Base-by-base conservation (phyloP, 2,329 filamentous ascomycete genomes). In the Monilinia aucupariae region DNA sequence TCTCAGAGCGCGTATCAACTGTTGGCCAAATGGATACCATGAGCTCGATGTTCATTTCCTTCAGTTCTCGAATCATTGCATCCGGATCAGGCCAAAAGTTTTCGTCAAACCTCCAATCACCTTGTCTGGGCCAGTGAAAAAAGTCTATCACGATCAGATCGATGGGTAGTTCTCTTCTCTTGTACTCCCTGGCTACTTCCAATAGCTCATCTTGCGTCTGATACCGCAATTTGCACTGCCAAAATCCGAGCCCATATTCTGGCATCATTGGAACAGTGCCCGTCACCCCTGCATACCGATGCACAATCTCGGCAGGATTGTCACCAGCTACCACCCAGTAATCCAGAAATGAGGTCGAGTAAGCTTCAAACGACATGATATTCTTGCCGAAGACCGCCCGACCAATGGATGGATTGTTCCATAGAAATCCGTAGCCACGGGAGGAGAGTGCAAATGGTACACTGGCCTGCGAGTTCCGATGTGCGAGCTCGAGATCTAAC, bases 11-110 rank as follows among this genome's bases (percentile, higher is more conserved):
- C 15, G 77, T 78, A 60, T 88, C 84, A 1, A 89, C 85, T 0
- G 85, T 88, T 0, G 86, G 86, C 86, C 86, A 89, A 67, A 89
- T 81, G 0, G 84, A 87, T 0, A 89, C 83, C 85, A 89, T 88
- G 3, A 88, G 77, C 69, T 89, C 85, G 52, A 88, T 81, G 0
- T 79, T 77, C 64, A 89, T 72, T 0, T 79, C 76, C 49, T 82
- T 77, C 1, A 88, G 77, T 71, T 88, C 85, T 47, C 77, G 75
- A 27, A 88, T 77, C 86, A 89, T 89, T 4, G 82, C 82, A 52
- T 83, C 83, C 76, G 64, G 85, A 69, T 89, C 82, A 0, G 86
- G 86, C 84, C 84, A 88, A 68, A 82, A 88, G 0, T 77, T 78
- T 0, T 79, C 75, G 68, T 89, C 86, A 67, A 89, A 88, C 47